Conservation (phyloP, 2,329 filamentous ascomycete species). For the Verticillium klebahnii region DNA sequence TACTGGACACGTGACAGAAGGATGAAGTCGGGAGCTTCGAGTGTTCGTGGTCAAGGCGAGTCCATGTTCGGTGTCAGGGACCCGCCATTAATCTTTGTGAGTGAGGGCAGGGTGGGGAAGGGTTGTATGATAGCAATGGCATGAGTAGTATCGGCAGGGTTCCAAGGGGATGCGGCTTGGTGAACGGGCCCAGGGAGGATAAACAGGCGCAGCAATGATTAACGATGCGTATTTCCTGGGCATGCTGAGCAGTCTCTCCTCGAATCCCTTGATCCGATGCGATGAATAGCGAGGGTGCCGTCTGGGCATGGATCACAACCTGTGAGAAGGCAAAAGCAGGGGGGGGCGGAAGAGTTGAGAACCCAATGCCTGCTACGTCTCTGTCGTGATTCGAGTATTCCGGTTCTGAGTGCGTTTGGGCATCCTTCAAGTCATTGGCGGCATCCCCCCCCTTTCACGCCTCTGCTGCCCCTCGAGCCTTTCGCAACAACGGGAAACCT, state of each 20-base stretch:
- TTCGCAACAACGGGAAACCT: no score
- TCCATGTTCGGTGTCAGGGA: neutral
- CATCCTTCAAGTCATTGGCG: no score
- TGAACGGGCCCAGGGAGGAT: neutral
- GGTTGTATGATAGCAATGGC: neutral
- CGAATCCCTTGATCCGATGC: neutral
- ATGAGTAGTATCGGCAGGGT: neutral
- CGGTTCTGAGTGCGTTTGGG: no score
- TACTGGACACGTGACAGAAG: constrained; percentile 22
- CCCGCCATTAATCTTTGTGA: no score
- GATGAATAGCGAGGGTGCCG: no score
- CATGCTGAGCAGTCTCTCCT: neutral
- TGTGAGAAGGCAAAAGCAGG: no score
- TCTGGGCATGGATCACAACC: no score
- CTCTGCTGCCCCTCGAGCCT: no score
- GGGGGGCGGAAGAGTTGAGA: no score
- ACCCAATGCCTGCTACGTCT: no score
- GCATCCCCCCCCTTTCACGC: no score
- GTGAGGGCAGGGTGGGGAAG: neutral
- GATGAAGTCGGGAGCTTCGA: neutral
- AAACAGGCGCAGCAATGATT: neutral
- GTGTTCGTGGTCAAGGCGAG: neutral
- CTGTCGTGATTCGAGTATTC: no score
- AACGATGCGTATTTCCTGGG: neutral
- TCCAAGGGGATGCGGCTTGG: neutral